A percentile compares a stretch with the other conserved stretches of the same genome.
phyloP scores from a whole-genome alignment of 441 rosid species.

The Gossypium trilobum region DNA sequence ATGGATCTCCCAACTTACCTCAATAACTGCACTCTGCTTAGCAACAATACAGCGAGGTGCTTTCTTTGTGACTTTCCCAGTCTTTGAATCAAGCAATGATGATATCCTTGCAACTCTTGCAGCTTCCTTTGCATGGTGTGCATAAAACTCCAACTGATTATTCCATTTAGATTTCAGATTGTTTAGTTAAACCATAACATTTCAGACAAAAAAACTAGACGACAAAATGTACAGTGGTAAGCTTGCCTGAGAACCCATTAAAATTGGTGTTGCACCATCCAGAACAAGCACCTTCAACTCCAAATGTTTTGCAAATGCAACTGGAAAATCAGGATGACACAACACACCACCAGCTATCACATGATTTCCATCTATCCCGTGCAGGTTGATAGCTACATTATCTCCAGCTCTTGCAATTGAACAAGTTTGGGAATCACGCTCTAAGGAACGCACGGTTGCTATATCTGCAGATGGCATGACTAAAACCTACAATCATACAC shows the following conservation, averaged over 20 bases:
- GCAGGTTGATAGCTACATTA: constrained; percentile 58
- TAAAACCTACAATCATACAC: constrained; percentile 45
- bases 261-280: constrained; percentile 68
- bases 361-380: constrained; percentile 58
- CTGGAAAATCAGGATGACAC: constrained; percentile 86
- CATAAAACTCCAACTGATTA: constrained; percentile 79
- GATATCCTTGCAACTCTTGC: constrained; percentile 56
- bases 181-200: not conserved
- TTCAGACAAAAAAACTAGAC: not conserved
- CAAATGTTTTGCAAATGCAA: constrained; percentile 55
- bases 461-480: constrained; percentile 72
- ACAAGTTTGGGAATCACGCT: constrained; percentile 62
- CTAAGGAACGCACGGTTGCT: constrained; percentile 72
- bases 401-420: constrained; percentile 83
- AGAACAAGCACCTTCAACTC: constrained; percentile 68
- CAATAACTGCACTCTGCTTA: constrained; percentile 75
- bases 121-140: constrained; percentile 82
- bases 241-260: constrained; percentile 81
- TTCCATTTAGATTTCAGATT: constrained; percentile 12
- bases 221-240: not conserved
- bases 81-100: constrained; percentile 74
- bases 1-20: constrained; percentile 34
- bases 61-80: constrained; percentile 71
- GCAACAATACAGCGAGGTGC: constrained; percentile 68
- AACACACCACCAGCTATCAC: constrained; percentile 79